These are phyloP conservation scores for Geosmithia putterillii DNA, from an alignment of 2,329 filamentous ascomycete species.

Conservation along the genomic window DNA sequence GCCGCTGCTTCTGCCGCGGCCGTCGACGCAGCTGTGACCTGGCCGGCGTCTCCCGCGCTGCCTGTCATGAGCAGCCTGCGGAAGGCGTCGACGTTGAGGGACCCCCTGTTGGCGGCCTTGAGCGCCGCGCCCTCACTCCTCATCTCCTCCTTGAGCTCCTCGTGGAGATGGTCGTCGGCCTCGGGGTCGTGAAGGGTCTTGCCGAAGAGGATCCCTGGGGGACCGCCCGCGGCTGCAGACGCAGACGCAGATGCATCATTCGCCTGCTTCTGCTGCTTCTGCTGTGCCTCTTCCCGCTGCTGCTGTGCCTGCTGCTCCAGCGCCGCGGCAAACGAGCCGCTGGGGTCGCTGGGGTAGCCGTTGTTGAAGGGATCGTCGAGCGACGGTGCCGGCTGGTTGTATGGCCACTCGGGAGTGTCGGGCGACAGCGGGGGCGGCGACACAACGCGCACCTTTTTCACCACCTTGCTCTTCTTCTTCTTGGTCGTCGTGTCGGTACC, in stretches of 20 bases:
- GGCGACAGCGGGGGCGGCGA: slow-evolving; percentile 50
- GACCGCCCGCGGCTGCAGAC: slow-evolving; percentile 3
- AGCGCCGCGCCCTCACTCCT: slow-evolving; percentile 17
- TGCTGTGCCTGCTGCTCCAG: slow-evolving; percentile 1
- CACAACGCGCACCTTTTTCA: slow-evolving; percentile 56
- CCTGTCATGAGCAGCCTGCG: slow-evolving; percentile 66
- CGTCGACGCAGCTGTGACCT: neutral
- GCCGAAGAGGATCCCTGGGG: slow-evolving; percentile 34
- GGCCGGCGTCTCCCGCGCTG: slow-evolving; percentile 26
- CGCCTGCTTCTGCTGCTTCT: neutral
- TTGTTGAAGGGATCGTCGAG: slow-evolving; percentile 18
- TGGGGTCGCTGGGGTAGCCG: neutral
- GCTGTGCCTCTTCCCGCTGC: neutral
- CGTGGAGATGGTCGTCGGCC: slow-evolving; percentile 8
- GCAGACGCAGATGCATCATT: neutral
- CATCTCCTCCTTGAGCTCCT: slow-evolving; percentile 16
- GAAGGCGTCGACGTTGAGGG: slow-evolving; percentile 69
- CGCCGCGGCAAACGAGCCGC: neutral
- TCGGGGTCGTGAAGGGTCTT: slow-evolving; percentile 42
- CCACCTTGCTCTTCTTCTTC: slow-evolving; percentile 32
- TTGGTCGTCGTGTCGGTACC: neutral
- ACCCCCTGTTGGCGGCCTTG: slow-evolving; percentile 23
- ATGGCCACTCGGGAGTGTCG: slow-evolving; percentile 29
- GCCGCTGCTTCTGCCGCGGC: neutral
- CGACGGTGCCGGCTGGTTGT: slow-evolving; percentile 3